Evolutionary conservation across 2,329 filamentous ascomycete genomes (phyloP).

Genomic region (Capronia coronata): DNA sequence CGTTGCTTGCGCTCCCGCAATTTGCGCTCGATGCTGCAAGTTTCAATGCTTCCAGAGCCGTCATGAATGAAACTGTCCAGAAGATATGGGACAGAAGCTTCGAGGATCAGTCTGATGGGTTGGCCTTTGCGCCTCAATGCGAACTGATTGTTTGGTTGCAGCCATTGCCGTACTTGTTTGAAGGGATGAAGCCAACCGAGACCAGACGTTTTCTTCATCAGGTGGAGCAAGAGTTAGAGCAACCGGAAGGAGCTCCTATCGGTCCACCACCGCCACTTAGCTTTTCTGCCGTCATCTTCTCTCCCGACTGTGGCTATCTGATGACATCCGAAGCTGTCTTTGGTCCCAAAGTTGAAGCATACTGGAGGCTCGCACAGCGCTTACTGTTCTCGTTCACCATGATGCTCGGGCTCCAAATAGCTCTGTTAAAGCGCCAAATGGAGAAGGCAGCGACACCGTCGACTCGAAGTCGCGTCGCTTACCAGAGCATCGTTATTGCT

Average conservation of each 20-base stretch:
- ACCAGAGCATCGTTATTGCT: conserved; percentile 57
- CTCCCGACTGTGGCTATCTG: conserved; percentile 61
- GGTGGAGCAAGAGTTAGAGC: conserved; percentile 55
- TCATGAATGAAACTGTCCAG: conserved; percentile 68
- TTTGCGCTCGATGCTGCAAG: conserved; percentile 56
- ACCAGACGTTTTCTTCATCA: conserved; percentile 39
- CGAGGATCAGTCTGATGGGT: conserved; percentile 48
- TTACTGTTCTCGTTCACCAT: conserved; percentile 49
- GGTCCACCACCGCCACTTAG: conserved; percentile 47
- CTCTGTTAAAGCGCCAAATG: conserved; percentile 55
- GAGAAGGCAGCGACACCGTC: conserved; percentile 60
- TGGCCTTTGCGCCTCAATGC: conserved; percentile 61
- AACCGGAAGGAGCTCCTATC: conserved; percentile 52
- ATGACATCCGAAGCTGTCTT: conserved; percentile 48
- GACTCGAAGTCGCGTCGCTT: conserved; percentile 57
- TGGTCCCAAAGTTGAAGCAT: conserved; percentile 54
- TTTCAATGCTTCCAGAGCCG: conserved; percentile 52
- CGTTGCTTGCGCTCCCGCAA: conserved; percentile 83
- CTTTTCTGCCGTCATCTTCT: conserved; percentile 58
- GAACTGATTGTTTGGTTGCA: conserved; percentile 86
- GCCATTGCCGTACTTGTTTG: conserved; percentile 38
- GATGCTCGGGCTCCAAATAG: conserved; percentile 48
- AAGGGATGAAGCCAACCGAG: conserved; percentile 25
- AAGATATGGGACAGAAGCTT: conserved; percentile 46
- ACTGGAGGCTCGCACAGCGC: conserved; percentile 36